phyloP scores from a whole-genome alignment of 2,329 filamentous ascomycete species.

The Stachybotrys chlorohalonatus region DNA sequence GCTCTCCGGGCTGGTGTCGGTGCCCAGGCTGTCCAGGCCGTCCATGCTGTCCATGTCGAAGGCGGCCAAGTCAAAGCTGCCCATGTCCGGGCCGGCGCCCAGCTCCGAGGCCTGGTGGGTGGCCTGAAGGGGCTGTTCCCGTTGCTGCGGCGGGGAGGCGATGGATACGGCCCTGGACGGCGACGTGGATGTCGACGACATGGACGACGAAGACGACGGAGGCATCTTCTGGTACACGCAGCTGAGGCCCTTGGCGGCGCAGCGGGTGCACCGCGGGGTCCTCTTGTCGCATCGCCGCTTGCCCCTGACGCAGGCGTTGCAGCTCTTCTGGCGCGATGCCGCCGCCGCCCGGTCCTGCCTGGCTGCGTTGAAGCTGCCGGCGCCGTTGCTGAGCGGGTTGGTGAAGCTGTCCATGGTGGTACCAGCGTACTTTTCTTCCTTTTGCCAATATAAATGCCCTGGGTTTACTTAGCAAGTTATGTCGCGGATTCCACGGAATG shows the following conservation, averaged over 20 bases:
- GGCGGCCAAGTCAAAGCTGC: slow-evolving; percentile 24
- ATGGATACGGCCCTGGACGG: background rate
- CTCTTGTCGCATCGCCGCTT: slow-evolving; percentile 39
- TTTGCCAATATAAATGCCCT: no score
- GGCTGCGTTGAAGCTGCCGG: background rate
- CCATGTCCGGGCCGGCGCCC: slow-evolving; percentile 11
- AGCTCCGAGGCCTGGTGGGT: slow-evolving; percentile 1
- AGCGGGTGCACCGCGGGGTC: slow-evolving; percentile 31
- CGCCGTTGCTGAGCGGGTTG: background rate
- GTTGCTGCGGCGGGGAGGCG: background rate
- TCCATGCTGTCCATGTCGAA: slow-evolving; percentile 24
- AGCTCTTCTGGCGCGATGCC: slow-evolving; percentile 41
- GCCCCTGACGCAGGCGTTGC: slow-evolving; percentile 37
- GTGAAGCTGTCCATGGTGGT: background rate
- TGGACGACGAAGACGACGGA: slow-evolving; percentile 10
- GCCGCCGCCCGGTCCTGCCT: slow-evolving; percentile 20
- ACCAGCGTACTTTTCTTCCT: no score
- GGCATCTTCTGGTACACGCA: slow-evolving; percentile 32
- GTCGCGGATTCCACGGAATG: no score
- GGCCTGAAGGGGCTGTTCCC: background rate
- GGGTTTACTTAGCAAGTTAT: no score
- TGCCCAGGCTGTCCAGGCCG: slow-evolving; percentile 16
- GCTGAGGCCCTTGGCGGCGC: slow-evolving; percentile 28
- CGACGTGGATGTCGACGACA: background rate
- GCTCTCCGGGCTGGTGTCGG: slow-evolving; percentile 22